Evolutionary conservation across 2,329 filamentous ascomycete genomes (phyloP).

Genomic region (Nigrospora oryzae): DNA sequence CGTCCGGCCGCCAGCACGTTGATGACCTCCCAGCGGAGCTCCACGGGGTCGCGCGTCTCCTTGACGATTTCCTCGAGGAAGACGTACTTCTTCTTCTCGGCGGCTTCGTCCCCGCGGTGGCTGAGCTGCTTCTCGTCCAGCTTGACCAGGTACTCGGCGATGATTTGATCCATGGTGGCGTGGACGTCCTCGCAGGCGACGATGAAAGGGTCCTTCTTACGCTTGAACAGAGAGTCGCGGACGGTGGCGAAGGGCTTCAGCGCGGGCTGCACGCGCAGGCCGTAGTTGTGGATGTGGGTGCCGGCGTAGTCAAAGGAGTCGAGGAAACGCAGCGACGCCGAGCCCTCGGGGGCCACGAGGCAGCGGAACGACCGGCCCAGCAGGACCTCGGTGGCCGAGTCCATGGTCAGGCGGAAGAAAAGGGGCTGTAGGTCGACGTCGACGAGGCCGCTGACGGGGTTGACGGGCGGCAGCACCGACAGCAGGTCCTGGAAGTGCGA

Average conservation of each 20-base stretch:
- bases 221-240: not conserved
- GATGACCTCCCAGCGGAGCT: conserved; percentile 70
- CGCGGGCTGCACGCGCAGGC: not conserved
- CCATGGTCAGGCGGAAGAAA: conserved; percentile 59
- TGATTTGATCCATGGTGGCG: not conserved
- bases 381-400: conserved; percentile 22
- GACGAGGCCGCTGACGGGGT: not conserved
- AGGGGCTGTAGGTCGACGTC: conserved; percentile 16
- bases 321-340: not conserved
- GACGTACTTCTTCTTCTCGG: conserved; percentile 41
- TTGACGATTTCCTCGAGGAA: conserved; percentile 71
- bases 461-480: not conserved
- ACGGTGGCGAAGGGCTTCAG: no score
- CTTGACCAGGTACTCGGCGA: conserved; percentile 1
- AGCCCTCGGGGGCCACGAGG: not conserved
- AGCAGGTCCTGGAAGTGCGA: conserved; percentile 4
- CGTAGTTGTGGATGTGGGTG: not conserved
- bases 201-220: conserved; percentile 2
- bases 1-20: conserved; percentile 63
- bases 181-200: conserved; percentile 1
- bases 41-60: conserved; percentile 52
- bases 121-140: not conserved
- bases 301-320: conserved; percentile 5
- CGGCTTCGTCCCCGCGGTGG: not conserved
- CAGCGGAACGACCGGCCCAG: conserved; percentile 2